Base-by-base conservation (phyloP, 176 grass and related monocot genomes). In the Aegilops umbellulata region DNA sequence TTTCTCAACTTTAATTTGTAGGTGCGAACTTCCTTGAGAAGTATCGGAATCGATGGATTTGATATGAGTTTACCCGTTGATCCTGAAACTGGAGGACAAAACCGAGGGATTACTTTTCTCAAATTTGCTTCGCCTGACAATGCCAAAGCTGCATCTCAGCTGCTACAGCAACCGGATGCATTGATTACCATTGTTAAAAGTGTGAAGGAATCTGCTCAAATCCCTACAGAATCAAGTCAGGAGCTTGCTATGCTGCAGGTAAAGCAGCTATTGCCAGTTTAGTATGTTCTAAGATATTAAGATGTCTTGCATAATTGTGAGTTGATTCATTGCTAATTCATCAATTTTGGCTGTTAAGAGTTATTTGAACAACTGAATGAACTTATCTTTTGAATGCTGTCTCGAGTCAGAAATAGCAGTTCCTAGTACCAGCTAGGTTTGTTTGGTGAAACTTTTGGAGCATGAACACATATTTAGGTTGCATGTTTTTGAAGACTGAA, bases 71-170 rank as follows among this genome's bases (percentile, higher is more conserved):
- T 92, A 75, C 94, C 86, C 65, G 76, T 82, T 82, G 83, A 91
- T 76, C 83, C 87, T 63, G 80, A 83, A 65, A 75, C 19, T 70
- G 75, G 86, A 82, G 80, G 83, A 67, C 87, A 78, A 80, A 87
- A 69, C 76, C 89, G 90, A 85, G 94, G 92, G 20, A 94, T 92
- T 90, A 77, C 80, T 66, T 94, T 92, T 82, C 83, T 97, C 41
- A 79, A 90, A 68, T 97, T 97, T 64, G 31, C 55, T 5, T 65
- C 90, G 0, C 88, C 92, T 81, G 90, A 81, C 57, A 69, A 92
- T 78, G 86, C 94, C 23, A 75, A 86, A 90, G 70, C 65, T 67
- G 94, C 94, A 84, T 87, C 92, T 90, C 65, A 84, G 17, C 83
- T 74, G 69, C 85, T 97, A 74, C 74, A 60, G 78, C 87, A 89